A percentile compares a stretch with the other conserved stretches of the same genome.
Evolutionary conservation across 768 basidiomycete genomes (phyloP).

Genomic region (Sporobolomyces phaffii): DNA sequence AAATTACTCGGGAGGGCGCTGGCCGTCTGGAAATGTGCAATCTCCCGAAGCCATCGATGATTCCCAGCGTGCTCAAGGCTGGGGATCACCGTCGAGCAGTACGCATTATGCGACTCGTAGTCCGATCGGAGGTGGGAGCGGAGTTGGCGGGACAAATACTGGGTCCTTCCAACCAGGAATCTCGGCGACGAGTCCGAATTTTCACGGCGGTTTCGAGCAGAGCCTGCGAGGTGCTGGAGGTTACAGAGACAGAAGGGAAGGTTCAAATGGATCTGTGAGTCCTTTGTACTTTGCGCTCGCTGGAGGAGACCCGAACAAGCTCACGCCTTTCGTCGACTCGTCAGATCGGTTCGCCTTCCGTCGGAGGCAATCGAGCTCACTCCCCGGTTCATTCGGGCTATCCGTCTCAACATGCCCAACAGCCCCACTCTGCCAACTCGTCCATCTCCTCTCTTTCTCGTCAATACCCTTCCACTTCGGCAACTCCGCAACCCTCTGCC

Average conservation of each 20-base stretch:
- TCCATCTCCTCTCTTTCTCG: neutral
- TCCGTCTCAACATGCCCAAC: neutral
- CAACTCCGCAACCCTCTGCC: neutral
- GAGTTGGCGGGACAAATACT: neutral
- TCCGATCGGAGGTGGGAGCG: neutral
- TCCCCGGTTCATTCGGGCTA: neutral
- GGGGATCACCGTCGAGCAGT: constrained; percentile 1
- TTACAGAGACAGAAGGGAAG: neutral
- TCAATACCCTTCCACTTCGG: neutral
- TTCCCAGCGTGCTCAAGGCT: neutral
- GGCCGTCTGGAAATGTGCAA: neutral
- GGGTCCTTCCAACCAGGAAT: neutral
- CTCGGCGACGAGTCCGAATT: constrained; percentile 1
- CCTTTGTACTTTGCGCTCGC: neutral
- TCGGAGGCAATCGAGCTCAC: neutral
- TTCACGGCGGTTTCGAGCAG: neutral
- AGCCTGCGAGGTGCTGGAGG: neutral
- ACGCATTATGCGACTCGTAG: neutral
- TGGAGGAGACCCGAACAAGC: too few relatives aligned
- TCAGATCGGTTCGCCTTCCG: constrained; percentile 6
- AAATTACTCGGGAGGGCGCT: neutral
- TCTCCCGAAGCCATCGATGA: constrained; percentile 10
- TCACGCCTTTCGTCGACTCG: neutral
- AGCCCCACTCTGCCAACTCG: neutral
- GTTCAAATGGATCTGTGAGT: constrained; percentile 6